Evolutionary conservation across 2,329 filamentous ascomycete genomes (phyloP).

Genomic region (Aspergillus sp.): DNA sequence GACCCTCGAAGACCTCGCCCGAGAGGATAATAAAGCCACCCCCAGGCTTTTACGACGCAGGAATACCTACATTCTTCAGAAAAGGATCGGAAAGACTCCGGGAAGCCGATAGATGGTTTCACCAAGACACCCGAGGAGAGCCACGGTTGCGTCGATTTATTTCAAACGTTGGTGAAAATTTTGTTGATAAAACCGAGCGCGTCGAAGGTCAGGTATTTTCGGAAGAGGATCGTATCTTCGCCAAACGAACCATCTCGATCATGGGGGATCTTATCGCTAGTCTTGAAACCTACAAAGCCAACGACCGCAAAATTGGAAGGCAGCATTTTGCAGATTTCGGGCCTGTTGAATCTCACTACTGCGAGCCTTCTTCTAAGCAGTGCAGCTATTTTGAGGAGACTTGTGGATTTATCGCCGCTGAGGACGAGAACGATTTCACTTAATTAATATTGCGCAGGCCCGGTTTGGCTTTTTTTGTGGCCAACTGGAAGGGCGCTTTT

Average conservation of each 20-base stretch:
- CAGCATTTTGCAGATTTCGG: slow-evolving; percentile 20
- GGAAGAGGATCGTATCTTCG: slow-evolving; percentile 3
- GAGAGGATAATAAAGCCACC: slow-evolving; percentile 9
- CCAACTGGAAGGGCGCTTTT: background rate
- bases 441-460: background rate
- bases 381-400: slow-evolving; percentile 25
- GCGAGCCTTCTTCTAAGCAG: slow-evolving; percentile 13
- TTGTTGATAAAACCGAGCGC: slow-evolving; percentile 13
- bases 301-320: slow-evolving; percentile 5
- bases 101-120: slow-evolving; percentile 26
- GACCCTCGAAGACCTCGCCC: background rate
- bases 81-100: slow-evolving; percentile 7
- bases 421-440: background rate
- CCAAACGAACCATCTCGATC: slow-evolving; percentile 19
- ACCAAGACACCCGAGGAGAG: slow-evolving; percentile 19
- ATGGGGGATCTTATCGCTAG: slow-evolving; percentile 24
- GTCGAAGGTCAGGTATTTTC: background rate
- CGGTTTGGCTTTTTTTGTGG: background rate
- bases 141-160: slow-evolving; percentile 20
- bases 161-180: slow-evolving; percentile 15
- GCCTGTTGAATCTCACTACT: slow-evolving; percentile 11
- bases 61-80: background rate
- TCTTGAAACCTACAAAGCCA: slow-evolving; percentile 19
- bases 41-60: slow-evolving; percentile 19
- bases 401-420: background rate